Evolutionary conservation across 2,329 filamentous ascomycete species (phyloP), one percentile per base, ranked within the genome.

Genomic region (Monosporascus ibericus): DNA sequence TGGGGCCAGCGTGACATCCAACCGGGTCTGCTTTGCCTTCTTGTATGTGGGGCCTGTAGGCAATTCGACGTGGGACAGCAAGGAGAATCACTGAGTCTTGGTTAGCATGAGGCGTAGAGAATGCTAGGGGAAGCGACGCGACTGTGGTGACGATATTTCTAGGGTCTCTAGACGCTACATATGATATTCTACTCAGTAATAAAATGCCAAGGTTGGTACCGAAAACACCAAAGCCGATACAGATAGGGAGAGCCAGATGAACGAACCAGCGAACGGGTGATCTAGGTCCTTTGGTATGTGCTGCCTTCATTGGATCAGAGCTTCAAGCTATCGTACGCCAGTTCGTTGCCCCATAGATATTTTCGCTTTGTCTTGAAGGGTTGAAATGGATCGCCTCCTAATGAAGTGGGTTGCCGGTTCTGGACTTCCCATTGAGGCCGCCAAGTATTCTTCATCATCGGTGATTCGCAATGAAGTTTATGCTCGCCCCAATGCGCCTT

Each of bases 41-140:
- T 57, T 44, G 1, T n/a, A 14, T 9, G 50, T 52, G 3, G 54
- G 46, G 24, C 47, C 48, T 4, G n/a, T 18, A 7, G 55, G 52
- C 3, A 40, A 14, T 11, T 57, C 51, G 3, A 57, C 22, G 22
- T 42, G 46, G 17, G 47, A 14, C 14, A 49, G 47, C 9, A 57
- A 22, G 17, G 49, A 36, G 11, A 57, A 37, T 55, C 52, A 61
- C 3, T 49, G 20, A 36, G 42, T 39, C 22, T 48, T 44, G 27
- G 49, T 49, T 6, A 60, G 53, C 5, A 56, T 44, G 4, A 60
- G n/a, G 8, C 52, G 49, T 4, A 58, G 30, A 6, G 52, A 55
- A 11, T 30, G 27, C 27, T 30, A 8, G 9, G 27, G 27, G 27
- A 1, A 1, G 1, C 9, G 9, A 11, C 1, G 27, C 3, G 8